phyloP scores from a whole-genome alignment of 768 basidiomycete species.

The Lyophyllum shimeji region DNA sequence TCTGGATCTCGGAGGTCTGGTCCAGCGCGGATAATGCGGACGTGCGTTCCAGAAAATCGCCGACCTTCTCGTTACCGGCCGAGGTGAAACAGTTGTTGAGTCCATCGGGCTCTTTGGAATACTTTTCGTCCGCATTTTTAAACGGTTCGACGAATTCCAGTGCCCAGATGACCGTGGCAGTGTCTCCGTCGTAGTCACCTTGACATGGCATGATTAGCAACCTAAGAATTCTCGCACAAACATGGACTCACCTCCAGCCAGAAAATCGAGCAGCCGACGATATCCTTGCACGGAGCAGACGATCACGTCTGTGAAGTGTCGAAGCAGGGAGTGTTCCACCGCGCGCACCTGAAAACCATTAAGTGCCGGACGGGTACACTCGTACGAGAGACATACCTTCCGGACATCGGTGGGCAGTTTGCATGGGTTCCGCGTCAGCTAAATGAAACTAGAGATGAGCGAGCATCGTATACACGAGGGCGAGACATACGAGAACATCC shows the following conservation, averaged over 20 bases:
- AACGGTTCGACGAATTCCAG: conserved; percentile 55
- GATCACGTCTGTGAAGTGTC: conserved; percentile 55
- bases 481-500: conserved; percentile 47
- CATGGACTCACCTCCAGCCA: conserved; percentile 53
- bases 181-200: conserved; percentile 76
- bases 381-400: conserved; percentile 39
- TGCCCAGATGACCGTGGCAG: conserved; percentile 56
- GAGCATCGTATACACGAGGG: background rate
- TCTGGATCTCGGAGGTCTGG: conserved; percentile 41
- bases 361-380: background rate
- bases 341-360: conserved; percentile 47
- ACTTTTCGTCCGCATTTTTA: conserved; percentile 47
- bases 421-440: conserved; percentile 70
- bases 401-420: conserved; percentile 67
- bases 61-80: conserved; percentile 41
- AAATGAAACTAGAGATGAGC: conserved; percentile 15
- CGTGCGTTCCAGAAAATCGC: conserved; percentile 36
- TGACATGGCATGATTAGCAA: conserved; percentile 15
- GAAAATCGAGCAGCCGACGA: conserved; percentile 59
- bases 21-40: conserved; percentile 16
- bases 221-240: background rate
- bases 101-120: conserved; percentile 47
- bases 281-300: conserved; percentile 51
- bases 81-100: conserved; percentile 41
- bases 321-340: conserved; percentile 49